phyloP scores from a whole-genome alignment of 257 asterid species.

The Catharanthus roseus region DNA sequence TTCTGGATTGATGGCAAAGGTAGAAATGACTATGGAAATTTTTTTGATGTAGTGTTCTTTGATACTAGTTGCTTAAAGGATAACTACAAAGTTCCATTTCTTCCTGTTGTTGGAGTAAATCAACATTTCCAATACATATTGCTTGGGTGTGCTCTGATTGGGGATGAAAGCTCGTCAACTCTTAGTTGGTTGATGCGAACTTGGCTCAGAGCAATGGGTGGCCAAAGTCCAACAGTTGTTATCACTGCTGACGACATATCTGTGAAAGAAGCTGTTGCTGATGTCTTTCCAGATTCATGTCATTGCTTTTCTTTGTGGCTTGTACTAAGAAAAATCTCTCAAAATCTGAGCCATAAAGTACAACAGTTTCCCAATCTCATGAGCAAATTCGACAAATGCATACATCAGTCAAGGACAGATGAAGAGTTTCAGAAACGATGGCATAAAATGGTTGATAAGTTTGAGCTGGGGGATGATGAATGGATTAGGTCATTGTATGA shows the following conservation, averaged over 20 bases:
- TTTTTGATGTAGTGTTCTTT: slow-evolving; percentile 42
- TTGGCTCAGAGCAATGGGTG: slow-evolving; percentile 49
- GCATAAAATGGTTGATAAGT: slow-evolving; percentile 29
- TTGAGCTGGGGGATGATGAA: slow-evolving; percentile 23
- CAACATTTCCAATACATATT: slow-evolving; percentile 40
- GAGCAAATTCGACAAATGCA: slow-evolving; percentile 27
- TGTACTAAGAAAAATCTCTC: slow-evolving; percentile 24
- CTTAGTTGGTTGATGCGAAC: slow-evolving; percentile 41
- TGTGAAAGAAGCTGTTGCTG: slow-evolving; percentile 24
- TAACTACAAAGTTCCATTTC: slow-evolving; percentile 34
- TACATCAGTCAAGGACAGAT: slow-evolving; percentile 19
- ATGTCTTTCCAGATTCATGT: slow-evolving; percentile 40
- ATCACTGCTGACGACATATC: slow-evolving; percentile 30
- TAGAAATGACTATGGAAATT: slow-evolving; percentile 33
- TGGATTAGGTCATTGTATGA: slow-evolving; percentile 32
- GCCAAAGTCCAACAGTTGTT: slow-evolving; percentile 32
- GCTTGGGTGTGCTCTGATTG: slow-evolving; percentile 48
- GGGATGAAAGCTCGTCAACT: slow-evolving; percentile 31
- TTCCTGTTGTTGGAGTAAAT: slow-evolving; percentile 48
- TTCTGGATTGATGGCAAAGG: slow-evolving; percentile 42
- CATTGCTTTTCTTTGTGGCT: slow-evolving; percentile 42
- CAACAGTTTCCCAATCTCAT: slow-evolving; percentile 19
- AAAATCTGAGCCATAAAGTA: slow-evolving; percentile 19
- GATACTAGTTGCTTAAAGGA: slow-evolving; percentile 37
- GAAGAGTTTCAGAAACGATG: slow-evolving; percentile 38